Evolutionary conservation across 1,284 basidiomycete genomes (phyloP), one percentile per base, ranked within the genome.

Genomic region (Gomphus bonarii): DNA sequence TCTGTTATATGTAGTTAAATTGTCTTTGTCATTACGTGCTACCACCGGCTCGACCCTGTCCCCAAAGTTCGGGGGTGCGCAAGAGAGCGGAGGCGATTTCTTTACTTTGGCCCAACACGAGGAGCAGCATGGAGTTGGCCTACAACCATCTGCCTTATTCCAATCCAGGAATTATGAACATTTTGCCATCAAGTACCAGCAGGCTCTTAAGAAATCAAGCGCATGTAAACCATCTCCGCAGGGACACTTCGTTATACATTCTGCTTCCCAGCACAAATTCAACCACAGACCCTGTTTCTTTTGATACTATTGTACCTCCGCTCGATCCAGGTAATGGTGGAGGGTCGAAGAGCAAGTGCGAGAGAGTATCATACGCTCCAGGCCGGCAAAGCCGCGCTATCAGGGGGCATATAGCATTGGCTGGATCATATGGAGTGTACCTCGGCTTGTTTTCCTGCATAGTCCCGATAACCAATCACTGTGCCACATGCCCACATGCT

Each of bases 221-320:
- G 6, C 75, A 85, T 84, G 62, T 79, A 86, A 18, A 88, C 78
- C 52, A 77, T 72, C 65, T 89, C 85, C 0, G 82, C 74, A 0
- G 84, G 83, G 3, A 81, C 78, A n/a, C 81, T 84, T 75, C 84
- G 86, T 72, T 80, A 59, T 81, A 76, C 75, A 81, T 79, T 64
- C 78, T 74, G 40, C 78, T 76, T 3, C 84, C 85, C 4, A 85
- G 70, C 59, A 84, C 76, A n/a, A 88, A 71, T 0, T 85, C 86
- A 1, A 88, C 75, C 1, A 88, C 84, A 1, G 82, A 77, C 1
- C 84, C 85, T 38, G 72, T 78, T 62, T 80, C 75, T 55, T 78
- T 74, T 58, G 85, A 81, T 3, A 88, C 73, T 55, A 88, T 80
- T 0, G 85, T 84, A 0, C 85, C 85, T 8, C 86, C 86, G 50